Evolutionary conservation across 352 stramenopile species (phyloP), one percentile per base, ranked within the genome.

Genomic region (Pythium biforme): DNA sequence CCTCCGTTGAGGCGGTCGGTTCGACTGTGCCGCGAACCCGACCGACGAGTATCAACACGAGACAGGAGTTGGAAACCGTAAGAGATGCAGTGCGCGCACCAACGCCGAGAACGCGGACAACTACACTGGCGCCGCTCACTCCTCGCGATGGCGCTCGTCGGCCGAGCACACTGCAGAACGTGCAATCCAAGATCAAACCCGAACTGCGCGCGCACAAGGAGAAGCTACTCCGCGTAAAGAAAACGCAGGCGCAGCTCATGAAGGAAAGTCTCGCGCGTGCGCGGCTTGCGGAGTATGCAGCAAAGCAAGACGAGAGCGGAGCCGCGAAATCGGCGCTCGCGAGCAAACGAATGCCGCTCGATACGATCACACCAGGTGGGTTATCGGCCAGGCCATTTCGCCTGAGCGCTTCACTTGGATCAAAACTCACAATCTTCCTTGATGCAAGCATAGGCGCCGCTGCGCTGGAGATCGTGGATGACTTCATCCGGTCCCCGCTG

Each of bases 381-480:
- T 12, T 34, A 34, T 34, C 5, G 31, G 31, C 31, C 5, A 11
- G 31, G 31, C 10, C 31, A 10, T 5, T 34, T 34, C 10, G 31
- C 31, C 10, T 5, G 31, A 34, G 5, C 10, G 31, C 31, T 34
- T 5, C 5, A 10, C 31, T 34, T 5, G 31, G n/a, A n/a, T n/a
- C n/a, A n/a, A n/a, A n/a, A n/a, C n/a, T n/a, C n/a, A n/a, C 31
- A 37, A 37, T 12, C 31, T 41, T 41, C 9, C 11, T 43, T 19
- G 12, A 4, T 43, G 37, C 12, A 12, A n/a, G 5, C 10, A 15
- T 57, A 92, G 85, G 85, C 47, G 83, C 81, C 54, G 81, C 83
- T 11, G 81, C 85, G 9, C 64, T 92, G 22, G 83, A 94, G 70
- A 94, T 94, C n/a, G 83, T 82, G 4, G 78, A 92, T 52, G 67